Conservation (phyloP, 139 green algal genomes). For the Tetradesmus lagerheimii region DNA sequence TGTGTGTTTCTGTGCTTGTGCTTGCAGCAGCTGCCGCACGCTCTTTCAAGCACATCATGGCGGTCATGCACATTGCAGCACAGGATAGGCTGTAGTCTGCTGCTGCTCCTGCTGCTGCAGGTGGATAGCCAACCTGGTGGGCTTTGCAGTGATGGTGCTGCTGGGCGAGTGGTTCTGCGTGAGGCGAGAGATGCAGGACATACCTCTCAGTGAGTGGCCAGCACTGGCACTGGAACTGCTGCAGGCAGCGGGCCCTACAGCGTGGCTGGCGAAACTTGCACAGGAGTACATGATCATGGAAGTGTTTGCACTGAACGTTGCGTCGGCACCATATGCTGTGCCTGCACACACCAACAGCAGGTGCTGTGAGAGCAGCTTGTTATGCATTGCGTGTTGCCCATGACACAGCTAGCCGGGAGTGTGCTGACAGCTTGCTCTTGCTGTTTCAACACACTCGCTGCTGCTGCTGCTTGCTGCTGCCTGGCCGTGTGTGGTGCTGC, state of each 20-base stretch:
- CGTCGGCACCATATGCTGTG: not conserved
- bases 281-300: not conserved
- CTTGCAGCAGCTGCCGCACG: not conserved
- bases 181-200: constrained; percentile 90
- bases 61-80: too few species aligned
- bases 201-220: constrained; percentile 75
- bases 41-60: too few species aligned
- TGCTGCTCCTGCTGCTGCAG: constrained; percentile 55
- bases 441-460: not conserved
- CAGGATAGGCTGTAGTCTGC: too few species aligned
- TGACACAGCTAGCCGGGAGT: not conserved
- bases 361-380: not conserved
- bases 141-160: constrained; percentile 80
- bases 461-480: not conserved
- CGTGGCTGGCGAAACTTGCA: not conserved
- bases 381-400: too few species aligned
- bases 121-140: constrained; percentile 77
- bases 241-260: too few species aligned
- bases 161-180: constrained; percentile 95
- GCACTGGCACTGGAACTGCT: not conserved
- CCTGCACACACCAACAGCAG: not conserved
- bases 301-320: not conserved
- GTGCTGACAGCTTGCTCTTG: not conserved
- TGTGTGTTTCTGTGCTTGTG: too few species aligned
- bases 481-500: not conserved